Evolutionary conservation across 2,329 filamentous ascomycete genomes (phyloP), one percentile per base, ranked within the genome.

Genomic region (Colletotrichum lupini): DNA sequence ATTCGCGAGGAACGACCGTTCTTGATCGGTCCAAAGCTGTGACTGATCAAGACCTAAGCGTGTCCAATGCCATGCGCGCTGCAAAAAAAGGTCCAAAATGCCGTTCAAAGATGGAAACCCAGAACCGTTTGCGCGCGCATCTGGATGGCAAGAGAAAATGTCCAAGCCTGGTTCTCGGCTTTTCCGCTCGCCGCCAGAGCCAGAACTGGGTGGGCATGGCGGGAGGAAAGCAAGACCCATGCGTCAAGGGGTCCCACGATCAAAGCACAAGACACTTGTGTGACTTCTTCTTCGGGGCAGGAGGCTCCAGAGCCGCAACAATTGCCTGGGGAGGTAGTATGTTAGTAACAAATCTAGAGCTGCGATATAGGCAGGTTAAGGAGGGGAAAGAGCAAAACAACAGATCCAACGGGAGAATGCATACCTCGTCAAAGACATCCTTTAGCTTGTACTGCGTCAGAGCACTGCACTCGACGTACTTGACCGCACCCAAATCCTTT

Each of bases 391-490:
- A 42, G 37, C 7, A 16, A 42, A 28, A 49, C 4, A 22, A 19
- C 6, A 35, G 26, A 14, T 26, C 28, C 46, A 37, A 32, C 30
- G 7, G 7, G 5, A 30, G 2, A 37, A 19, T 81, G 16, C 90
- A 78, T 89, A 98, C 95, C 93, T 98, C 97, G 80, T 99, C 97
- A 85, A 99, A 99, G 22, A 99, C 97, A 81, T 98, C 97, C 89
- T 99, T 99, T 77, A 99, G 87, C 86, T 98, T 98, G 87, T 95
- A 98, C 87, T 99, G 97, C 75, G 97, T 98, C 83, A 99, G 87
- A 71, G 97, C 97, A 82, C 95, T 98, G 87, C 97, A 99, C 87
- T 99, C 97, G 76, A 98, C 97, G 79, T 99, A 99, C 88, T 98
- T 98, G 79, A 99, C 95, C 5, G 97, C 97, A 75, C 95, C 95